Evolutionary conservation across 2,329 filamentous ascomycete genomes (phyloP).

Genomic region (Corinectria fuckeliana): DNA sequence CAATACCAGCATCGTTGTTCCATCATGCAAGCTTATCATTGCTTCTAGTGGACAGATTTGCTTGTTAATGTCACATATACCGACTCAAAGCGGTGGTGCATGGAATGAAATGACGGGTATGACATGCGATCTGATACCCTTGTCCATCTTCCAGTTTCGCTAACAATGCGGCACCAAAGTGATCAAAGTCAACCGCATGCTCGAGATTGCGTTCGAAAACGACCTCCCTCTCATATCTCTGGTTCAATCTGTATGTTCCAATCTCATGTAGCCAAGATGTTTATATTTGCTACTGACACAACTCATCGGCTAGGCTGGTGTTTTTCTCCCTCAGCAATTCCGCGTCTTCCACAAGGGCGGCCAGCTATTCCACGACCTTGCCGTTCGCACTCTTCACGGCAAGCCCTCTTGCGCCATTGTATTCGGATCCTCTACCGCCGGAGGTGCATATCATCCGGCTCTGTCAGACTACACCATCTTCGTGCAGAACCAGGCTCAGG

Average conservation of each 20-base stretch:
- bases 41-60: conserved; percentile 41
- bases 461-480: conserved; percentile 48
- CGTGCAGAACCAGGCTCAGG: conserved; percentile 48
- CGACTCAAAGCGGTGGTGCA: conserved; percentile 49
- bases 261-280: neutral
- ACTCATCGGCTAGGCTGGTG: conserved; percentile 31
- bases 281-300: neutral
- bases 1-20: conserved; percentile 19
- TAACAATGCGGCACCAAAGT: conserved; percentile 32
- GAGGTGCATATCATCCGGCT: conserved; percentile 31
- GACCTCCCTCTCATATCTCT: conserved; percentile 47
- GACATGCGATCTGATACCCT: neutral
- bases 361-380: conserved; percentile 49
- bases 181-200: conserved; percentile 42
- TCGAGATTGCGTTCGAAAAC: conserved; percentile 46
- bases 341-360: conserved; percentile 48
- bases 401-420: conserved; percentile 51
- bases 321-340: conserved; percentile 51
- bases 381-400: conserved; percentile 45
- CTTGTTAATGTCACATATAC: conserved; percentile 49
- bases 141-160: neutral
- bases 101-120: conserved; percentile 50
- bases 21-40: neutral
- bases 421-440: conserved; percentile 48
- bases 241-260: conserved; percentile 45